Conservation (phyloP, 306 rosid genomes). For the Acacia crassicarpa region DNA sequence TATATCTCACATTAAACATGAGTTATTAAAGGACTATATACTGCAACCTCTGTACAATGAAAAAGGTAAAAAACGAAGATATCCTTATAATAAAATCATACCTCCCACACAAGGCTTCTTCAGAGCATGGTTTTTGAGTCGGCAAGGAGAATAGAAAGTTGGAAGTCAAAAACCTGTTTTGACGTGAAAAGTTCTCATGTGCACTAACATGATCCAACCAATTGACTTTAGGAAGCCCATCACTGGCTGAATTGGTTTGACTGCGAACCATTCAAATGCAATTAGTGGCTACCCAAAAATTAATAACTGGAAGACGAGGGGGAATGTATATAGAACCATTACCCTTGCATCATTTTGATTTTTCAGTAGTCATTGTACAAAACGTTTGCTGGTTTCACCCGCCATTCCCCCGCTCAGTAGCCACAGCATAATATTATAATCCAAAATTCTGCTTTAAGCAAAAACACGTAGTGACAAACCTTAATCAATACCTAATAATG, state of each 20-base stretch:
- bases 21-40: neutral
- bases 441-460: slow-evolving; percentile 14
- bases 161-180: slow-evolving; percentile 54
- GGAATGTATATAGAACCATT: neutral
- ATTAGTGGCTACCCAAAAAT: slow-evolving; percentile 8
- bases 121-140: slow-evolving; percentile 51
- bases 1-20: neutral
- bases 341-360: slow-evolving; percentile 46
- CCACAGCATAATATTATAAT: neutral
- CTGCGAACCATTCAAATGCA: slow-evolving; percentile 34
- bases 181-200: slow-evolving; percentile 61
- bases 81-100: slow-evolving; percentile 25
- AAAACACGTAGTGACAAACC: neutral
- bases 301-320: neutral
- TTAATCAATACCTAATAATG: neutral
- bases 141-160: slow-evolving; percentile 64
- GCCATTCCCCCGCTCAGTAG: slow-evolving; percentile 1
- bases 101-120: slow-evolving; percentile 37
- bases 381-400: slow-evolving; percentile 4
- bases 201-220: slow-evolving; percentile 67
- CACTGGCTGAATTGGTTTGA: slow-evolving; percentile 34
- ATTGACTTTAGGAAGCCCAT: slow-evolving; percentile 50
- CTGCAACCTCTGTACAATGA: neutral
- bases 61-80: neutral
- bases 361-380: slow-evolving; percentile 27